Evolutionary conservation across 1,139 yeast genomes (phyloP).

Genomic region (Debaryomyces psychrophilus): DNA sequence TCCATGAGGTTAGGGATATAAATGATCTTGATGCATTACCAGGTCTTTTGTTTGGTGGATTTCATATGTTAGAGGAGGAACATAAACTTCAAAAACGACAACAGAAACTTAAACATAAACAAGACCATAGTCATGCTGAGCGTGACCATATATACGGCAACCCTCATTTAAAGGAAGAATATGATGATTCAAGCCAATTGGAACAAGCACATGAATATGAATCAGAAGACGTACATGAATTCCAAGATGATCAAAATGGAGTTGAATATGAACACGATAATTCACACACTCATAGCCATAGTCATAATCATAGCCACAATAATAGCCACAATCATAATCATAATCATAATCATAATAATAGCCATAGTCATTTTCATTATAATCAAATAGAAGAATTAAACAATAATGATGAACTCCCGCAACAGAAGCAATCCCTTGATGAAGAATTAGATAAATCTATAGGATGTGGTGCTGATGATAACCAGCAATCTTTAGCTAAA

Average conservation of each 20-base stretch:
- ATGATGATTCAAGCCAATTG: background rate
- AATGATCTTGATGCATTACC: conserved; percentile 47
- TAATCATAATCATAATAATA: conserved; percentile 12
- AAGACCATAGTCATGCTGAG: conserved; percentile 9
- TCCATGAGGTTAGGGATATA: conserved; percentile 44
- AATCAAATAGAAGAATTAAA: conserved; percentile 1
- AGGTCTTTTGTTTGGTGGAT: conserved; percentile 43
- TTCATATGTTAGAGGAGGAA: conserved; percentile 44
- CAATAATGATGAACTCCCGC: background rate
- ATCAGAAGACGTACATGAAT: conserved; percentile 4
- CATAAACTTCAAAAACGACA: conserved; percentile 36
- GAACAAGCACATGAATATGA: background rate
- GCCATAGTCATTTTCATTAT: conserved; percentile 5
- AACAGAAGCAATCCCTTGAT: conserved; percentile 5
- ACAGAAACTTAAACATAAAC: conserved; percentile 23
- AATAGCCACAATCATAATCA: conserved; percentile 9
- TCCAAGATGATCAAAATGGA: conserved; percentile 3
- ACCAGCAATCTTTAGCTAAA: conserved; percentile 1
- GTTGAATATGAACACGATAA: conserved; percentile 2
- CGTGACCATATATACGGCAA: background rate
- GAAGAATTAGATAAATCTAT: conserved; percentile 11
- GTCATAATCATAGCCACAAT: conserved; percentile 9
- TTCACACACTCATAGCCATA: conserved; percentile 7
- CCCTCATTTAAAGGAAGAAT: conserved; percentile 4
- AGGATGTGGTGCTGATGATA: background rate